Conservation (phyloP, 495 filamentous ascomycete genomes). For the Penicillium arizonense region DNA sequence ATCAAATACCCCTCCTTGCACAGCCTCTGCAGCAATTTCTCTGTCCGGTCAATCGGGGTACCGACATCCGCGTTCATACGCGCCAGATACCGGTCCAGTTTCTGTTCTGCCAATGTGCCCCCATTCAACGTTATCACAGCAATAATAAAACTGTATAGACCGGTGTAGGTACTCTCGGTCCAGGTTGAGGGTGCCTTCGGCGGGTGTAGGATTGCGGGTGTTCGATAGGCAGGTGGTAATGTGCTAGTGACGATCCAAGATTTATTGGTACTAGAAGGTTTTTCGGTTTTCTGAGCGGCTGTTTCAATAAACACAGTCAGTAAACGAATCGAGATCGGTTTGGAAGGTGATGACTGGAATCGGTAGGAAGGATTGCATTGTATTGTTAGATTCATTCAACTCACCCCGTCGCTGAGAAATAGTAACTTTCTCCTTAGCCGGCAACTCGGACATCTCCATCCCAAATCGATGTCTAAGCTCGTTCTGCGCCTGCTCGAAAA, state of each 20-base stretch:
- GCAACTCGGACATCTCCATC: constrained; percentile 84
- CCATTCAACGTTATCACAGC: constrained; percentile 70
- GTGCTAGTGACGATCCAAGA: constrained; percentile 72
- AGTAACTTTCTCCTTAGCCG: constrained; percentile 73
- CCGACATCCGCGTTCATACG: constrained; percentile 74
- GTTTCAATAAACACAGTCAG: background rate
- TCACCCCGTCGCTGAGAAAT: constrained; percentile 73
- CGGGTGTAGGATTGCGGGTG: constrained; percentile 63
- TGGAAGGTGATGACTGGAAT: no score
- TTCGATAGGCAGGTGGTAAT: constrained; percentile 65
- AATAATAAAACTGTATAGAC: constrained; percentile 75
- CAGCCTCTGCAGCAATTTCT: constrained; percentile 71
- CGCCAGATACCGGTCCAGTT: constrained; percentile 68
- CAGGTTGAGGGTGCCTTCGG: constrained; percentile 59
- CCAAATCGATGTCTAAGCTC: constrained; percentile 68
- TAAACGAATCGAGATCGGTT: no score
- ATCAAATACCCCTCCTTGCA: constrained; percentile 80
- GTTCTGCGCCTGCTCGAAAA: constrained; percentile 67
- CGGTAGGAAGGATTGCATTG: no score
- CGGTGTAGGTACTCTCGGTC: constrained; percentile 75
- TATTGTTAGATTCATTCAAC: constrained; percentile 4
- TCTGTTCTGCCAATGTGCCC: constrained; percentile 69
- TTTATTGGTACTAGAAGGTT: constrained; percentile 53
- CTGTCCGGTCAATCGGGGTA: constrained; percentile 74
- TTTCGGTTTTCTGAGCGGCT: constrained; percentile 61